Evolutionary conservation across 169 alveolate genomes (phyloP).

Genomic region (Besnoitia besnoiti): DNA sequence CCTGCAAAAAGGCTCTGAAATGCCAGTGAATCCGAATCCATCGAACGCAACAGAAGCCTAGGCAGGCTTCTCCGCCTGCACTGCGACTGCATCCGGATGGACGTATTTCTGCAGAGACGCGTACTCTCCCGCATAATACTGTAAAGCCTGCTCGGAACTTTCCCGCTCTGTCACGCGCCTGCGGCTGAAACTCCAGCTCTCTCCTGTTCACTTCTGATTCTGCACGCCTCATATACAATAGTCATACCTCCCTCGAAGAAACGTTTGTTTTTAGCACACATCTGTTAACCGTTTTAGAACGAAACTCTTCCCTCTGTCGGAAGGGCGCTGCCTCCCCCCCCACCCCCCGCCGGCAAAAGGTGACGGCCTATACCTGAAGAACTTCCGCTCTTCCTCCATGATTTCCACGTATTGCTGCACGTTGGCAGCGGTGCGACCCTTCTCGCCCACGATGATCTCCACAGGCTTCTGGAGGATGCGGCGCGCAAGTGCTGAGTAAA

Average conservation of each 20-base stretch:
- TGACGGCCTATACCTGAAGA: slow-evolving; percentile 69
- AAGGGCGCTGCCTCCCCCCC: too few relatives aligned
- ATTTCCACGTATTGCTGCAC: slow-evolving; percentile 84
- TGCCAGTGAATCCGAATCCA: too few relatives aligned
- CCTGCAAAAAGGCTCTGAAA: slow-evolving; percentile 72
- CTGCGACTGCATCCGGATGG: background rate
- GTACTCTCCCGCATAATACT: background rate
- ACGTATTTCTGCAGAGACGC: background rate
- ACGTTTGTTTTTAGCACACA: too few relatives aligned
- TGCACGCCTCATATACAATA: too few relatives aligned
- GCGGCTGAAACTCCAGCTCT: too few relatives aligned
- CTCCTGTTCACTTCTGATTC: too few relatives aligned
- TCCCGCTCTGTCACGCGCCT: too few relatives aligned
- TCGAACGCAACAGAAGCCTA: too few relatives aligned
- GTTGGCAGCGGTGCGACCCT: slow-evolving; percentile 79
- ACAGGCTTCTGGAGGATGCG: slow-evolving; percentile 94
- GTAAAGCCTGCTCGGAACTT: background rate
- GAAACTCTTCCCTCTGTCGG: too few relatives aligned
- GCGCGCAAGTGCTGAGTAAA: slow-evolving; percentile 88
- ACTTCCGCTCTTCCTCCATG: slow-evolving; percentile 78
- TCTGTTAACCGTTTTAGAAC: too few relatives aligned
- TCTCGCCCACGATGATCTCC: slow-evolving; percentile 90
- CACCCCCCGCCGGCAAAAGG: too few relatives aligned
- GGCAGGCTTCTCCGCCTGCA: background rate
- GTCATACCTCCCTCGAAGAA: too few relatives aligned